Conservation (phyloP, 1,284 basidiomycete genomes). For the Ceratobasidium sp. region DNA sequence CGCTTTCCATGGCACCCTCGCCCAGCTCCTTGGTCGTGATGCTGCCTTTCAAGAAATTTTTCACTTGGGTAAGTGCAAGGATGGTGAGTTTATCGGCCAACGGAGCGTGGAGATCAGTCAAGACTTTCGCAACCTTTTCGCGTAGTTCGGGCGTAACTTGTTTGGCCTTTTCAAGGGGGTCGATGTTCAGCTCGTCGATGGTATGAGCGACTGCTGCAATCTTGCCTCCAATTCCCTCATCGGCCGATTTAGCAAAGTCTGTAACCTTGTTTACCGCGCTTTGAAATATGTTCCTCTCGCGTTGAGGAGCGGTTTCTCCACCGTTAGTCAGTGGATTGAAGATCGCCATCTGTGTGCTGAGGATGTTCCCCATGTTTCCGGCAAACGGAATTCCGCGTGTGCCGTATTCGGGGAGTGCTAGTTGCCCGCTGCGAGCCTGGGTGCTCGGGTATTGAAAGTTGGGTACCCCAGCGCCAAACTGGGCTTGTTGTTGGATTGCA, state of each 20-base stretch:
- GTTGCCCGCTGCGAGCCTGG: constrained; percentile 17
- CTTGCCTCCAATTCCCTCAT: constrained; percentile 23
- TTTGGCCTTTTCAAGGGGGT: constrained; percentile 72
- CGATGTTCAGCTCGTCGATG: constrained; percentile 71
- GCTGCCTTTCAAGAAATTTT: constrained; percentile 42
- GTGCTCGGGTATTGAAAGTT: constrained; percentile 41
- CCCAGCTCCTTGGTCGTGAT: constrained; percentile 41
- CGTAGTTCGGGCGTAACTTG: constrained; percentile 40
- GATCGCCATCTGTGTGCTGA: constrained; percentile 29
- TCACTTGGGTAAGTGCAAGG: constrained; percentile 41
- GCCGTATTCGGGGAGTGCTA: constrained; percentile 42
- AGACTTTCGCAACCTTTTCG: constrained; percentile 41
- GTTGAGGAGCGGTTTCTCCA: constrained; percentile 33
- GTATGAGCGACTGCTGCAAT: constrained; percentile 35
- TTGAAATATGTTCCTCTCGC: constrained; percentile 41
- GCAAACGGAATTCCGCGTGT: constrained; percentile 44
- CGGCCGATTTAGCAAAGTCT: constrained; percentile 40
- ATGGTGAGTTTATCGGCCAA: constrained; percentile 42
- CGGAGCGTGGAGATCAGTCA: constrained; percentile 39
- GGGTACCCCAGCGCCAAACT: constrained; percentile 39
- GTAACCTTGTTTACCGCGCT: constrained; percentile 43
- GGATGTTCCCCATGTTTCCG: constrained; percentile 16
- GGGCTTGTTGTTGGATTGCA: constrained; percentile 26
- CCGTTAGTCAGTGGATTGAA: constrained; percentile 17
- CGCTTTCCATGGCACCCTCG: constrained; percentile 33